Base-by-base conservation (phyloP, 192 early-diverging fungal species). In the Backusella luteola region DNA sequence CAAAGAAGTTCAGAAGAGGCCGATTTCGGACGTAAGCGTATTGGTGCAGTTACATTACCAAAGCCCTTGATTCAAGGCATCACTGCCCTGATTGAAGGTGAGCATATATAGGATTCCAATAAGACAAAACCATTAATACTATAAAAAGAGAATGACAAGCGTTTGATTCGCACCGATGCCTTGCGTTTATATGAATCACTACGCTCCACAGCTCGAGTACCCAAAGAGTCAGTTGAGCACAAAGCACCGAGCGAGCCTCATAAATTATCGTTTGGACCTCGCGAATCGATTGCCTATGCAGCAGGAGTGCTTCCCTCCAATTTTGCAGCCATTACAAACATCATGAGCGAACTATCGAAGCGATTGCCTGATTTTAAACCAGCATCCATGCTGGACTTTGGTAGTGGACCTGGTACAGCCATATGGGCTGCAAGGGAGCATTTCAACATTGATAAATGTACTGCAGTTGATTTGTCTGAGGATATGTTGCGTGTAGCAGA, bases 341-440 rank as follows among this genome's bases (percentile, higher is more conserved):
- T 97, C 1, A 75, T 95, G 34, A 66, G 39, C 4, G 93, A 97
- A 76, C 70, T 94, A 2, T 74, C 79, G 2, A 79, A 73, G 36
- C 83, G 96, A n/a, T 34, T 94, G 17, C 90, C 92, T 1, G 84
- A 83, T 17, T 89, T 94, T 72, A 44, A 69, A 0, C 94, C 94
- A 0, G 77, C 44, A 34, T 83, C 77, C 7, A 79, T 94, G 14
- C 71, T 95, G 71, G 96, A 97, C 82, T 95, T 95, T 82, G 96
- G 93, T 26, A 88, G 87, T 0, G 96, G 96, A 5, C 93, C 96
- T 2, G 96, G 91, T n/a, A 91, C 93, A 6, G 93, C 85, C 6
- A 84, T 95, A 26, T 97, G 94, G 88, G 94, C 92, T 8, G 82
- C 87, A 14, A 85, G 90, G 63, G 85, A 91, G 21, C 78, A 87